These are phyloP conservation scores for Yamadazyma triangularis DNA, from an alignment of 1,139 yeast genomes.

Conservation along the genomic window DNA sequence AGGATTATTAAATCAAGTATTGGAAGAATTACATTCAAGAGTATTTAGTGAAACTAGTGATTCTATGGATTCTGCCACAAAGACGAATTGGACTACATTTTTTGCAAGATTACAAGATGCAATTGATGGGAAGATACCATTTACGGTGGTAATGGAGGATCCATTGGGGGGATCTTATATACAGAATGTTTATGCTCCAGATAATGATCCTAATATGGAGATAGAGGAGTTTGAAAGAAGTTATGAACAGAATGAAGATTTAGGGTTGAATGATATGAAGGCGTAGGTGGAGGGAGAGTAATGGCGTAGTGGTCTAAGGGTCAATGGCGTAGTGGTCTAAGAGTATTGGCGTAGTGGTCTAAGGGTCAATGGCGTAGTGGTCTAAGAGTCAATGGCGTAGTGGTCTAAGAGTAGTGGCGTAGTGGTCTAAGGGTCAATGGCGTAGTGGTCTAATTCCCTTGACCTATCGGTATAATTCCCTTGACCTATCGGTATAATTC, in stretches of 20 bases:
- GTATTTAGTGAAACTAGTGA: constrained; percentile 87
- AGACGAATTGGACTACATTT: constrained; percentile 75
- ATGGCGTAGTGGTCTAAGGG: no score
- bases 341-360: no score
- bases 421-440: no score
- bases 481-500: no score
- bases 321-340: no score
- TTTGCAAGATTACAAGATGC: constrained; percentile 75
- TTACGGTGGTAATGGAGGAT: constrained; percentile 86
- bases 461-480: no score
- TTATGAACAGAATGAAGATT: constrained; percentile 79
- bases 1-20: constrained; percentile 84
- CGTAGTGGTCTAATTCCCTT: no score
- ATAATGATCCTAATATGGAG: constrained; percentile 91
- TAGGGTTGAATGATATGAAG: constrained; percentile 83
- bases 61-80: constrained; percentile 79
- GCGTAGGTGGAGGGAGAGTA: no score
- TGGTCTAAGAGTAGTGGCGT: no score
- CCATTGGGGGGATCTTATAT: constrained; percentile 94
- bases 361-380: no score
- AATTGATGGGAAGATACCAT: constrained; percentile 74
- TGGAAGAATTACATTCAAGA: constrained; percentile 81
- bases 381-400: no score
- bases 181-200: constrained; percentile 98
- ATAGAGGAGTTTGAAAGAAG: constrained; percentile 90